Base-by-base conservation (phyloP, 2,329 filamentous ascomycete genomes). In the Geoglossum cookeanum region DNA sequence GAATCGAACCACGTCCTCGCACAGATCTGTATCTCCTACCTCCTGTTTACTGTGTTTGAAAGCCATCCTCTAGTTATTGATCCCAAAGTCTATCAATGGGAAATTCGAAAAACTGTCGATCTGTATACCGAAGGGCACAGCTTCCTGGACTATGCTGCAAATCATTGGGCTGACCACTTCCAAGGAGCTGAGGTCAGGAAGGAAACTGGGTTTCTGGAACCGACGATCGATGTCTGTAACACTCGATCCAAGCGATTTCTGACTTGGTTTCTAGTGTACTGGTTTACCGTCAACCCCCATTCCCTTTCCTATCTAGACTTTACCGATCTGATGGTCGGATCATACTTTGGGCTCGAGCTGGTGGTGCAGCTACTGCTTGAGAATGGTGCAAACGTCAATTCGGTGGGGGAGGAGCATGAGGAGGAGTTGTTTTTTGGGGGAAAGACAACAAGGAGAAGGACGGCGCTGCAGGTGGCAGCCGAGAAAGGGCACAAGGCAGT, bases 261-360 rank as follows among this genome's bases (percentile, higher is more conserved):
- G 15, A 47, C 44, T 11, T 47, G 44, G 44, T 47, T 47, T 27
- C 44, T 17, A 9, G 7, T 47, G 15, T 47, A 70, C 63, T 56
- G 69, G 71, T 49, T 71, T 72, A 59, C 57, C 72, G 42, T 54
- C 68, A 45, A 59, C 33, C 44, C 55, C 30, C 9, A 29, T n/a
- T 15, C 15, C 11, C 4, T 45, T 8, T 22, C 27, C 30, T 30
- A 42, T 4, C 1, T 1, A 49, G 15, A 22, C 17, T 55, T 1
- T 29, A 56, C 13, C 42, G 13, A 7, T 33, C 22, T 59, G 35
- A 51, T 6, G 0, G 51, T 57, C 35, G 58, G 51, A 51, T 60
- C 58, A 29, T 60, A 51, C 52, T 30, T 56, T 52, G 59, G 52
- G 39, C 45, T 62, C 47, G 22, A 60, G n/a, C 32, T 60, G 1